A percentile compares a stretch with the other conserved stretches of the same genome.
These are phyloP conservation scores for Camellia japonica DNA, from an alignment of 148 eudicot genomes.

Conservation along the genomic window DNA sequence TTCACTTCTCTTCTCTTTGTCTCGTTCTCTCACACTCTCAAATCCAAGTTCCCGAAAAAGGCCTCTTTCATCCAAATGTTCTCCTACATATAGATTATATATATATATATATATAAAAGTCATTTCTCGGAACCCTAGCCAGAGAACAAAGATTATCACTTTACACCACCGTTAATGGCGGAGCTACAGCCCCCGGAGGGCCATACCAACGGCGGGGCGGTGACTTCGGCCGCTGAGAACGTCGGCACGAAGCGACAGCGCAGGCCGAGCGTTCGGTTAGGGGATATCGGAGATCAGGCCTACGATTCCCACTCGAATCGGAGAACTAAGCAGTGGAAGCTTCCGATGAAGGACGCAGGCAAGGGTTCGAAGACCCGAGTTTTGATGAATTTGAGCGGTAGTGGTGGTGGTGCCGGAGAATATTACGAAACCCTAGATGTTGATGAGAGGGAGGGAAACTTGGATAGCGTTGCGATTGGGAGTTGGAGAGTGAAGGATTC, in stretches of 20 bases:
- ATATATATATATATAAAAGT: neutral
- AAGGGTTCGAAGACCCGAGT: constrained; percentile 13
- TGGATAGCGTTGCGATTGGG: constrained; percentile 10
- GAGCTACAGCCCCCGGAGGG: constrained; percentile 22
- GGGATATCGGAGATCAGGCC: constrained; percentile 39
- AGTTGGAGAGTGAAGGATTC: constrained; percentile 17
- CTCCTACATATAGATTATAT: neutral
- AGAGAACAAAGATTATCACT: neutral
- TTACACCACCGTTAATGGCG: constrained; percentile 15
- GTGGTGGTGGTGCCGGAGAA: neutral
- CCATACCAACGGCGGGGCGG: constrained; percentile 21
- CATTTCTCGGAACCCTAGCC: neutral
- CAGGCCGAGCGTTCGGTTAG: constrained; percentile 45
- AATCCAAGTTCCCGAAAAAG: neutral
- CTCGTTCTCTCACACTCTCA: neutral
- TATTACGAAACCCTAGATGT: constrained; percentile 8
- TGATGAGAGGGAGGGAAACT: constrained; percentile 12
- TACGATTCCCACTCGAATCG: constrained; percentile 17
- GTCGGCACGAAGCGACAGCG: constrained; percentile 36
- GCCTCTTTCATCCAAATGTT: neutral
- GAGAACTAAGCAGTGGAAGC: constrained; percentile 24
- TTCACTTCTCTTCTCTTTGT: neutral
- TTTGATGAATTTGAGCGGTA: neutral
- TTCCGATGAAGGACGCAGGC: constrained; percentile 5
- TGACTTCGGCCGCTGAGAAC: constrained; percentile 8